Conservation (phyloP, 2,329 filamentous ascomycete genomes). For the Monosporascus sp. region DNA sequence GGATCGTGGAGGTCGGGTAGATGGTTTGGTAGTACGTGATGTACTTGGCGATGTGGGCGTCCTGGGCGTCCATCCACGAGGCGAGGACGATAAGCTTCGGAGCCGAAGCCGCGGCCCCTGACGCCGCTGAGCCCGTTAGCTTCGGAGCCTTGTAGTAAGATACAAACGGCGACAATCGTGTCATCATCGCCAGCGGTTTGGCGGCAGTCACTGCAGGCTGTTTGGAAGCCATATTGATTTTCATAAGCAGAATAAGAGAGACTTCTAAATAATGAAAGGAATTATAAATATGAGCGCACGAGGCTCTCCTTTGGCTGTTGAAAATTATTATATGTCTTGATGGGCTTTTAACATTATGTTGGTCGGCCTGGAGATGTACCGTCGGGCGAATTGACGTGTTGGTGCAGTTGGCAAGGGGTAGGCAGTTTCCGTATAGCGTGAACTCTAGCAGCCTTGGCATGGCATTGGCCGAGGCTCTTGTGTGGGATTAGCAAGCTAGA, state of each 20-base stretch:
- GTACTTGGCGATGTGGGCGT: slow-evolving; percentile 49
- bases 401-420: not conserved
- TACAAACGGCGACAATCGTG: slow-evolving; percentile 22
- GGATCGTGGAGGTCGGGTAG: slow-evolving; percentile 41
- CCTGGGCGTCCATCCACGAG: slow-evolving; percentile 48
- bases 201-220: slow-evolving; percentile 4
- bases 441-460: not conserved
- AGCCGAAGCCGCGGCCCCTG: slow-evolving; percentile 9
- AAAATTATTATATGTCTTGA: not conserved
- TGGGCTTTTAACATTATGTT: not conserved
- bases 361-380: not conserved
- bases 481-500: not conserved
- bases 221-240: slow-evolving; percentile 11
- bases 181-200: slow-evolving; percentile 20
- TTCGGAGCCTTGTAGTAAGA: slow-evolving; percentile 20
- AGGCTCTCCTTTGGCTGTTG: not conserved
- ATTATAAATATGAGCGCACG: not conserved
- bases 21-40: slow-evolving; percentile 37
- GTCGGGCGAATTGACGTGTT: not conserved
- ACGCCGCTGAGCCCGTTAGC: slow-evolving; percentile 1
- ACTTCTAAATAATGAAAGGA: not conserved
- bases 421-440: not conserved
- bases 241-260: not conserved
- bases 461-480: not conserved
- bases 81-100: slow-evolving; percentile 45